Conservation (phyloP, 140 eudicot species). For the Oenanthe javanica region DNA sequence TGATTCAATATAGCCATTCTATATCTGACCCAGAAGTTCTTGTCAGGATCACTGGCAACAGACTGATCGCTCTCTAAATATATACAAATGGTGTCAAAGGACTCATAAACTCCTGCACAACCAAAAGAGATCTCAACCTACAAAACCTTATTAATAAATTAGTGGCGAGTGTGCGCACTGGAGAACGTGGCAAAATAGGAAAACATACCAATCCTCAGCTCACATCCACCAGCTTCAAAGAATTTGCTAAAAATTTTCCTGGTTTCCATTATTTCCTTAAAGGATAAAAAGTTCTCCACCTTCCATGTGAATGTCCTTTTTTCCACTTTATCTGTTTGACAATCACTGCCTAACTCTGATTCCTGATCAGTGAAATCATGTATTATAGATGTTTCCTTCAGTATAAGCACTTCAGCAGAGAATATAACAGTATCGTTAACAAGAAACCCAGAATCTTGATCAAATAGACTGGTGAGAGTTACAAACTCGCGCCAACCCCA, state of each 20-base stretch:
- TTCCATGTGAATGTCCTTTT: conserved; percentile 93
- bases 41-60: conserved; percentile 79
- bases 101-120: conserved; percentile 91
- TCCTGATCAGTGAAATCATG: conserved; percentile 63
- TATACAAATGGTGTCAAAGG: conserved; percentile 97
- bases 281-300: conserved; percentile 93
- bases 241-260: conserved; percentile 93
- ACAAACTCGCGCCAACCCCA: conserved; percentile 99
- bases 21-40: conserved; percentile 97
- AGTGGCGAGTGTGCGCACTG: background rate
- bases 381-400: conserved; percentile 78
- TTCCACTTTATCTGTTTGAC: conserved; percentile 30
- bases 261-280: conserved; percentile 98
- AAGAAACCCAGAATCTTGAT: conserved; percentile 97
- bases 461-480: conserved; percentile 92
- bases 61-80: conserved; percentile 98
- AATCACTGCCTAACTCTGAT: conserved; percentile 36
- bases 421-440: conserved; percentile 82
- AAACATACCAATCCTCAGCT: conserved; percentile 88
- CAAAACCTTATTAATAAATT: background rate
- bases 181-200: background rate
- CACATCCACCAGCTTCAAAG: conserved; percentile 99
- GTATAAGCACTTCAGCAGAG: conserved; percentile 91
- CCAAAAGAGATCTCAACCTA: conserved; percentile 15
- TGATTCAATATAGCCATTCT: conserved; percentile 94